Conservation (phyloP, 2,329 filamentous ascomycete species). For the Neopestalotiopsis sp. region DNA sequence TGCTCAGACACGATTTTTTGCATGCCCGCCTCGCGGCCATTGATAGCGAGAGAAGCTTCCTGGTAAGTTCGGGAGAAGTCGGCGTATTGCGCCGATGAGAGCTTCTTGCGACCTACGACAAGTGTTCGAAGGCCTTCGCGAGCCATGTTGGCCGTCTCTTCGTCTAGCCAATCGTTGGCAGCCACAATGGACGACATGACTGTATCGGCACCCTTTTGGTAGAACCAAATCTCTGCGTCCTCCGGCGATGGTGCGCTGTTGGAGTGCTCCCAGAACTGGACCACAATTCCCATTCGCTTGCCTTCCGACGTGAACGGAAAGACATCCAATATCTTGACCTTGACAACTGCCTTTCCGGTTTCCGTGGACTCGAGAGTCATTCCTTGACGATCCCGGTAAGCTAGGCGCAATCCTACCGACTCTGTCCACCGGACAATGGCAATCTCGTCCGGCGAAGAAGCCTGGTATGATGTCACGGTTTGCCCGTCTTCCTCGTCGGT, state of each 20-base stretch:
- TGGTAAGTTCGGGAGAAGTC: slow-evolving; percentile 79
- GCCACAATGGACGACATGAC: slow-evolving; percentile 97
- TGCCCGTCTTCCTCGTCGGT: slow-evolving; percentile 82
- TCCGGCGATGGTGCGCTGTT: slow-evolving; percentile 54
- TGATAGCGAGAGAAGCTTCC: slow-evolving; percentile 80
- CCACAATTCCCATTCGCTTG: slow-evolving; percentile 97
- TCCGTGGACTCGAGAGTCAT: slow-evolving; percentile 83
- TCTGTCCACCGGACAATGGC: slow-evolving; percentile 97
- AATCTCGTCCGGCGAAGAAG: slow-evolving; percentile 96
- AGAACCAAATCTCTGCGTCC: slow-evolving; percentile 92
- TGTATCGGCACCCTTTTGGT: slow-evolving; percentile 96
- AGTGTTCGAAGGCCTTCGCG: slow-evolving; percentile 92
- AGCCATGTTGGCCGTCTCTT: slow-evolving; percentile 99
- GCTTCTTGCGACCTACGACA: slow-evolving; percentile 89
- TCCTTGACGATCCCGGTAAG: slow-evolving; percentile 83
- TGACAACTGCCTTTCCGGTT: slow-evolving; percentile 76
- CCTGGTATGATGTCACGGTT: slow-evolving; percentile 85
- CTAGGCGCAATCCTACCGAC: slow-evolving; percentile 83
- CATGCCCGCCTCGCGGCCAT: slow-evolving; percentile 82
- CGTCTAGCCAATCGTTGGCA: slow-evolving; percentile 97
- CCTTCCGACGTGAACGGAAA: slow-evolving; percentile 98
- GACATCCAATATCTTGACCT: slow-evolving; percentile 87
- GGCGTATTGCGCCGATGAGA: slow-evolving; percentile 79
- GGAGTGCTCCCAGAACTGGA: slow-evolving; percentile 75
- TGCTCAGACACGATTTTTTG: slow-evolving; percentile 78